Percentiles rank a stretch among this genome's conserved stretches.
Evolutionary conservation across 192 early-diverging fungal genomes (phyloP).

Genomic region (Coemansia sp.): DNA sequence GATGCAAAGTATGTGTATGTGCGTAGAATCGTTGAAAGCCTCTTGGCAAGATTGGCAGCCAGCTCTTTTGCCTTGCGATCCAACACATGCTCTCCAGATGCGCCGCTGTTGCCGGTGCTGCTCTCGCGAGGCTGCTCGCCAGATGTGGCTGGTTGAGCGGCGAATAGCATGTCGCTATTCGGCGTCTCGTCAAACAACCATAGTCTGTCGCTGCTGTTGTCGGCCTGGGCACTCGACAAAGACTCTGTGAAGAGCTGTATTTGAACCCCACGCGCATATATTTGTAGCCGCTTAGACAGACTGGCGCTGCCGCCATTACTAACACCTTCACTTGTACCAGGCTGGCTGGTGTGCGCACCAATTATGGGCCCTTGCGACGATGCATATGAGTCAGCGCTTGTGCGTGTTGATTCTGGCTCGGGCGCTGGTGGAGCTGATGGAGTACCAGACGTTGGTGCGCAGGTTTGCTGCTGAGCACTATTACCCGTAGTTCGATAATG

Average conservation of each 20-base stretch:
- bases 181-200: slow-evolving; percentile 23
- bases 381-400: slow-evolving; percentile 16
- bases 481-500: neutral
- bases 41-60: slow-evolving; percentile 39
- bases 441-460: neutral
- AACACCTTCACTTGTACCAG: neutral
- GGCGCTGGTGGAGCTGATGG: neutral
- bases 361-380: neutral
- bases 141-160: neutral
- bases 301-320: neutral
- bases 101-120: neutral
- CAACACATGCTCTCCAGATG: slow-evolving; percentile 17
- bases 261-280: slow-evolving; percentile 49
- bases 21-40: slow-evolving; percentile 41
- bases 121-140: neutral
- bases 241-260: slow-evolving; percentile 28
- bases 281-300: slow-evolving; percentile 45
- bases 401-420: slow-evolving; percentile 6
- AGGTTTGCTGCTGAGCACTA: neutral
- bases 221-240: neutral
- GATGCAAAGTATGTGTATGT: slow-evolving; percentile 50
- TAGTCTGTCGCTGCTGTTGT: slow-evolving; percentile 7
- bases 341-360: slow-evolving; percentile 3
- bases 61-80: slow-evolving; percentile 31
- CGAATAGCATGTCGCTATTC: neutral